Percentiles rank a stretch among this genome's conserved stretches.
Conservation (phyloP, 2,329 filamentous ascomycete genomes). For the Botrytis aclada region DNA sequence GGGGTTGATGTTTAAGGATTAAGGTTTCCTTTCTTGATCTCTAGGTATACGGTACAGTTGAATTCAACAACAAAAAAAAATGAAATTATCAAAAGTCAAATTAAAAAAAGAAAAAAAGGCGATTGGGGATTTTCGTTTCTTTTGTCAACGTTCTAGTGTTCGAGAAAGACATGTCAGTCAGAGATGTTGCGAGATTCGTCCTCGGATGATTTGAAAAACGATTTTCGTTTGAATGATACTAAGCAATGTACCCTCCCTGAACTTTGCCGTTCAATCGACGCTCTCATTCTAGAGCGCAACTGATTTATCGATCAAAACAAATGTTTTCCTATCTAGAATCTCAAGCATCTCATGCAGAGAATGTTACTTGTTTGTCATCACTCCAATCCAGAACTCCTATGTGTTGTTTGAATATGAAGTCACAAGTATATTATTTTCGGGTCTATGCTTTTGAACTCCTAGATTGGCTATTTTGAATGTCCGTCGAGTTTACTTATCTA, state of each 20-base stretch:
- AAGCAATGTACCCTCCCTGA: neutral
- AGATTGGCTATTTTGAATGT: too few relatives aligned
- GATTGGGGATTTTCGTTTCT: neutral
- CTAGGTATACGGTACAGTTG: neutral
- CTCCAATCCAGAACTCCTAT: too few relatives aligned
- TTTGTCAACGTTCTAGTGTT: neutral
- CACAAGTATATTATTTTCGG: too few relatives aligned
- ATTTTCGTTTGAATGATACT: neutral
- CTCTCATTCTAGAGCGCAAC: neutral
- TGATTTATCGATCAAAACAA: neutral
- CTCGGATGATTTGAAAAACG: neutral
- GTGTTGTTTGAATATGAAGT: too few relatives aligned
- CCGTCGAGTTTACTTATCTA: too few relatives aligned
- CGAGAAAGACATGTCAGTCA: neutral
- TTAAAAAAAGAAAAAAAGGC: neutral
- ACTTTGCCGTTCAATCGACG: neutral
- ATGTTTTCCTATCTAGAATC: neutral
- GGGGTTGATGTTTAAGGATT: neutral
- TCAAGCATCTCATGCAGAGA: neutral
- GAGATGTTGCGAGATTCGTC: neutral
- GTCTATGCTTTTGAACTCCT: too few relatives aligned
- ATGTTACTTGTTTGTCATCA: too few relatives aligned
- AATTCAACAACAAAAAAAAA: neutral
- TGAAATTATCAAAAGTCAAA: neutral
- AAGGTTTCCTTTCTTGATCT: neutral